Conservation (phyloP, 257 asterid species). For the Solanum lycopersicoides region DNA sequence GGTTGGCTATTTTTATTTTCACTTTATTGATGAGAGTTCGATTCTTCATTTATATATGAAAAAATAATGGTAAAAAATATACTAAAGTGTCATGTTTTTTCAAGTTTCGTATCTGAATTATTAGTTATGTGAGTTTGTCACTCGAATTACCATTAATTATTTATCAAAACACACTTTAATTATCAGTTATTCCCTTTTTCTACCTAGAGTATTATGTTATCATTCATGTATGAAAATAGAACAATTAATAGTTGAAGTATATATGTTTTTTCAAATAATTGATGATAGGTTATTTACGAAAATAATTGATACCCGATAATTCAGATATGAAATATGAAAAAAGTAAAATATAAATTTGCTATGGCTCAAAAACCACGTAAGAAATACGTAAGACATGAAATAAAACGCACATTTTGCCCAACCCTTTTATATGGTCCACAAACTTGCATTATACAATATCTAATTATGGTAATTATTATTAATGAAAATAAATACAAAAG, state of each 20-base stretch:
- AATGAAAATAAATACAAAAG: background rate
- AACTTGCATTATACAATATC: background rate
- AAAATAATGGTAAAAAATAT: accelerated
- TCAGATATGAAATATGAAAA: too few relatives aligned
- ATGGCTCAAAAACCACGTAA: background rate
- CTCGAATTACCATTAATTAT: background rate
- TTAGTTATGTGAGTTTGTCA: background rate
- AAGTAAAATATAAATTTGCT: too few relatives aligned
- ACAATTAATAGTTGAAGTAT: too few relatives aligned
- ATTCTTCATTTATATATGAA: too few relatives aligned
- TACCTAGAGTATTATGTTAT: accelerated
- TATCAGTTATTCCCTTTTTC: accelerated
- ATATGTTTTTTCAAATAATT: too few relatives aligned
- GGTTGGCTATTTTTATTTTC: too few relatives aligned
- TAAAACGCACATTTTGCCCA: background rate
- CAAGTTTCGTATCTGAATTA: accelerated
- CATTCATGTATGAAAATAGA: too few relatives aligned
- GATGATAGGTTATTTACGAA: background rate
- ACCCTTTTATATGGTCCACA: background rate
- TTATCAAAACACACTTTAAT: too few relatives aligned
- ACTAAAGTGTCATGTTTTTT: background rate
- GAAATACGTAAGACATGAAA: background rate
- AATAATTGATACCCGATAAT: too few relatives aligned
- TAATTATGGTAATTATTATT: background rate
- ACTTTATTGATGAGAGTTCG: too few relatives aligned